Base-by-base conservation (phyloP, 371 early-diverging fungal species). In the Rhizopus delemar region DNA sequence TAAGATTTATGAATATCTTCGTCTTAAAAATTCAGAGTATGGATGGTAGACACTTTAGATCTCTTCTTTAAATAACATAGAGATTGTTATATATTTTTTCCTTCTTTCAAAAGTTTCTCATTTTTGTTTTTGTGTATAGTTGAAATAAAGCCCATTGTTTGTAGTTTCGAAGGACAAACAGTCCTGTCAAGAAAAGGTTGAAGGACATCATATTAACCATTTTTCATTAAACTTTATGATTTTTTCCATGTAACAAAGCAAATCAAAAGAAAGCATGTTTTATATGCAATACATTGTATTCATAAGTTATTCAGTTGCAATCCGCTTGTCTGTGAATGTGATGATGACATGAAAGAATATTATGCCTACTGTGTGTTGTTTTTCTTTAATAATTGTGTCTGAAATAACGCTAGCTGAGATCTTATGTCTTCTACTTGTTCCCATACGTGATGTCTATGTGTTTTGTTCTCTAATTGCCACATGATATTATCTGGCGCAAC, bases 1-100 rank as follows among this genome's bases (percentile, higher is more conserved):
- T 38, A 75, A 74, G 57, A 67, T 76, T 6, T 71, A 63, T 49
- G 74, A 79, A 28, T 72, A 74, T 46, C 50, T 79, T 33, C 71
- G 69, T 32, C 60, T 62, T 4, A 68, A 70, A 50, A 75, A 76
- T 61, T 63, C 68, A 16, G 59, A 72, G 39, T 70, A 75, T 55
- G 78, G 73, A 41, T 77, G 78, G 78, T 67, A 63, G 12, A 46
- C 22, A 22, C 22, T 22, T 22, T 22, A 22, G 22, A 22, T 22
- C 22, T 22, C 22, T 36, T 36, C 36, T 8, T 36, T 36, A 36
- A 8, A 39, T 39, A 7, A 39, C 39, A 39, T 7, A 9, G 8
- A 12, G 1, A 39, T 39, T 22, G 0, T 39, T 39, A 39, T 39
- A 39, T 9, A 12, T 39, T 39, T 39, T 39, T 39, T 39, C 9